Evolutionary conservation across 2,329 filamentous ascomycete species (phyloP).

Genomic region (Pyrenochaeta sp.): DNA sequence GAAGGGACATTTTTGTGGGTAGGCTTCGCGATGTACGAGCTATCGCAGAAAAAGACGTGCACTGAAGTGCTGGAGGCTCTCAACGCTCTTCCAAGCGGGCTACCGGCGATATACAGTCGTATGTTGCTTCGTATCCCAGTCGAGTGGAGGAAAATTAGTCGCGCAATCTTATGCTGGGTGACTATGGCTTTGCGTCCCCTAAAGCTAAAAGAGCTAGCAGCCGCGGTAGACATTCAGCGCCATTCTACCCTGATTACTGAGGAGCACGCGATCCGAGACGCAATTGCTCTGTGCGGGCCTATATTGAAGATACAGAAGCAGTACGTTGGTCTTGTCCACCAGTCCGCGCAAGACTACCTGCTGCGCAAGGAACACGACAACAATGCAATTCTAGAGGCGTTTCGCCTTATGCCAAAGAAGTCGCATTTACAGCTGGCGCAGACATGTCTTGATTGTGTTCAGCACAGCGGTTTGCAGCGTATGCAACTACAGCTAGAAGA

Average conservation of each 20-base stretch:
- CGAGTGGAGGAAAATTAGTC: constrained; percentile 15
- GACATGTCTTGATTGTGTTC: constrained; percentile 14
- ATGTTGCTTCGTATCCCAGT: constrained; percentile 37
- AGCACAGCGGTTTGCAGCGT: neutral
- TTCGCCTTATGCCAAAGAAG: constrained; percentile 3
- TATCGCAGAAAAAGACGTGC: constrained; percentile 14
- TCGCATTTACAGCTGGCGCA: constrained; percentile 11
- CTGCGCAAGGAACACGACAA: constrained; percentile 13
- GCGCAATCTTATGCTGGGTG: constrained; percentile 37
- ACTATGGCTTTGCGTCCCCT: constrained; percentile 36
- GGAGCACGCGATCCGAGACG: constrained; percentile 20
- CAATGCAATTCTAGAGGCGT: constrained; percentile 11
- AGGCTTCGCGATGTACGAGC: constrained; percentile 30
- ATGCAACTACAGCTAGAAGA: too few species aligned
- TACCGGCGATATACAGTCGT: constrained; percentile 38
- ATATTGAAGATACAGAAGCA: constrained; percentile 29
- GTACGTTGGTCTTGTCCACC: constrained; percentile 37
- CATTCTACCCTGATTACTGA: constrained; percentile 10
- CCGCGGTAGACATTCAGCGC: constrained; percentile 18
- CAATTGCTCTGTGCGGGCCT: constrained; percentile 25
- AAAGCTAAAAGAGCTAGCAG: constrained; percentile 30
- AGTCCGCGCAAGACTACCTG: constrained; percentile 43
- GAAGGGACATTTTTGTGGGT: constrained; percentile 48
- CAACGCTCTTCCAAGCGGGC: constrained; percentile 26
- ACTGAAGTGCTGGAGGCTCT: constrained; percentile 19